Conservation (phyloP, 805 yeast genomes). For the Brettanomyces naardenensis region DNA sequence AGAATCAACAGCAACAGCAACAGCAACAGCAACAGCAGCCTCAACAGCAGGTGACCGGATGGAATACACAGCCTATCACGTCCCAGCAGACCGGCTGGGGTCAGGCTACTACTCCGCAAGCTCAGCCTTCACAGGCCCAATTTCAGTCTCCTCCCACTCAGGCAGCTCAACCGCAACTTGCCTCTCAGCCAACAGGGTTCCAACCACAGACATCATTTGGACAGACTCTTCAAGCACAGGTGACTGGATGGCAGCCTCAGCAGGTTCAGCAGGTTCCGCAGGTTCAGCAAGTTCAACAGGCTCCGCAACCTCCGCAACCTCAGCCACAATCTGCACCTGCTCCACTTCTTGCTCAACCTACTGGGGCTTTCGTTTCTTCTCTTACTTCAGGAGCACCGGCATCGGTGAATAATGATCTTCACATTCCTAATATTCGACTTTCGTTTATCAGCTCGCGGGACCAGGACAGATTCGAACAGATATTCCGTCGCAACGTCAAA, state of each 20-base stretch:
- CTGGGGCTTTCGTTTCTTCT: slow-evolving; percentile 34
- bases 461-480: slow-evolving; percentile 77
- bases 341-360: slow-evolving; percentile 33
- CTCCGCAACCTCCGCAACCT: slow-evolving; percentile 12
- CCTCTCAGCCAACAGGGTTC: slow-evolving; percentile 1
- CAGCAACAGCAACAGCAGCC: slow-evolving; percentile 26
- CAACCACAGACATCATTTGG: slow-evolving; percentile 7
- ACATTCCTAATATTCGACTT: slow-evolving; percentile 68
- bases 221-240: slow-evolving; percentile 5
- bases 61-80: slow-evolving; percentile 9
- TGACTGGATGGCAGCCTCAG: slow-evolving; percentile 4
- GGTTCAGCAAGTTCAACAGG: slow-evolving; percentile 24
- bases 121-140: no score
- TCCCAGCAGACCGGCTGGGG: slow-evolving; percentile 36
- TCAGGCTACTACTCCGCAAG: slow-evolving; percentile 9
- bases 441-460: slow-evolving; percentile 81
- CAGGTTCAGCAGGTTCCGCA: slow-evolving; percentile 12
- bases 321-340: slow-evolving; percentile 8
- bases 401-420: slow-evolving; percentile 46
- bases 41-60: slow-evolving; percentile 10
- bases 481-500: slow-evolving; percentile 74
- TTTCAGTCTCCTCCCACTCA: slow-evolving; percentile 10
- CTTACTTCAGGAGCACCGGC: slow-evolving; percentile 11
- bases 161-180: not conserved
- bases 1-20: slow-evolving; percentile 17